Conservation (phyloP, 805 yeast genomes). For the Candida easanensis region DNA sequence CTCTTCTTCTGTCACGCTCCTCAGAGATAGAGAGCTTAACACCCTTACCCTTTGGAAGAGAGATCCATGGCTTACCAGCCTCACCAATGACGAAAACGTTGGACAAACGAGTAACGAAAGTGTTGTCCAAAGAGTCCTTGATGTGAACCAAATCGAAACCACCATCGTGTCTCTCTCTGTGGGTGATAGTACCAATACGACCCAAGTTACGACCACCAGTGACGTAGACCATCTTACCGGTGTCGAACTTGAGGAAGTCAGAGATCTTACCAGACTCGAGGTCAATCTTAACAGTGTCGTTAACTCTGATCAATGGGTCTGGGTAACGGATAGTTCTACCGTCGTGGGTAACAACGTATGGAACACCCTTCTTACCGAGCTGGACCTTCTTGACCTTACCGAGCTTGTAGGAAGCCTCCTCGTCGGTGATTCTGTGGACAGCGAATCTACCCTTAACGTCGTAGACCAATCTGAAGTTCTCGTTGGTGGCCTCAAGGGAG, state of each 20-base stretch:
- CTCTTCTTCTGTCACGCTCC: constrained; percentile 98
- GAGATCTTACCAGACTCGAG: constrained; percentile 93
- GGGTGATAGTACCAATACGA: constrained; percentile 92
- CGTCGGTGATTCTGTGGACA: constrained; percentile 98
- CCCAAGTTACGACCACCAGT: constrained; percentile 99
- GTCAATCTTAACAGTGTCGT: constrained; percentile 97
- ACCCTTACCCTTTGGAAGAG: constrained; percentile 99
- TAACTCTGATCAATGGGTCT: constrained; percentile 93
- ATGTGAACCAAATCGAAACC: constrained; percentile 97
- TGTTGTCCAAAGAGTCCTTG: constrained; percentile 92
- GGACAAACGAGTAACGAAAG: constrained; percentile 89
- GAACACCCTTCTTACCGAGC: constrained; percentile 97
- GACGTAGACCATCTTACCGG: constrained; percentile 88
- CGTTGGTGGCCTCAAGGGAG: constrained; percentile 96
- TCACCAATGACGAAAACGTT: constrained; percentile 96
- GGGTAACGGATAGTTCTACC: constrained; percentile 99
- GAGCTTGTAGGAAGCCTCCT: constrained; percentile 97
- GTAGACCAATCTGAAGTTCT: constrained; percentile 98
- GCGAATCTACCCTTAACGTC: constrained; percentile 99
- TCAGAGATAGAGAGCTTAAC: constrained; percentile 92
- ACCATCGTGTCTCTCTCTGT: constrained; percentile 98
- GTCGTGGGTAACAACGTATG: constrained; percentile 98
- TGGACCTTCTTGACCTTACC: constrained; percentile 98
- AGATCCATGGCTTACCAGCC: constrained; percentile 90
- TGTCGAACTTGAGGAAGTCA: constrained; percentile 86